These are phyloP conservation scores for Picea sitchensis DNA, from an alignment of 75 land plant genomes.

Conservation along the genomic window DNA sequence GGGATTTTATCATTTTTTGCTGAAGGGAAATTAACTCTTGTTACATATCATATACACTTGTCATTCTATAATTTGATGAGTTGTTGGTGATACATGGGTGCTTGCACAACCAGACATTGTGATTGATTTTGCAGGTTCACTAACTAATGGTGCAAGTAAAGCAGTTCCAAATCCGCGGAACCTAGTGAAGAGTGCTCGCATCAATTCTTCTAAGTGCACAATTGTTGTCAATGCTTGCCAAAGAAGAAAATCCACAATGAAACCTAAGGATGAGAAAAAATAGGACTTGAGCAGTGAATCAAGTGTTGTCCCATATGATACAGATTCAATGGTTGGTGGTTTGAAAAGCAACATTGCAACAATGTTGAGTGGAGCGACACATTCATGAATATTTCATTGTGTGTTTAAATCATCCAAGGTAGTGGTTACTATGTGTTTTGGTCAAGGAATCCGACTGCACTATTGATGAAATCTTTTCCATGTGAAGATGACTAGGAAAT, in stretches of 20 bases:
- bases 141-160: constrained; percentile 19
- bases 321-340: constrained; percentile 35
- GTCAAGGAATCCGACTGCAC: no score
- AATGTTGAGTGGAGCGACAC: constrained; percentile 21
- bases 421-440: not conserved
- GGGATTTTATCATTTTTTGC: not conserved
- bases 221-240: constrained; percentile 15
- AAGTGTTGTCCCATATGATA: constrained; percentile 20
- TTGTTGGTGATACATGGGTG: constrained; percentile 14
- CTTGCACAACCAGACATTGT: constrained; percentile 19
- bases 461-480: no score
- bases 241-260: constrained; percentile 19
- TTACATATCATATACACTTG: not conserved
- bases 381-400: constrained; percentile 6
- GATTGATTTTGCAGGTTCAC: constrained; percentile 5
- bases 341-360: constrained; percentile 28
- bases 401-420: not conserved
- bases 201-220: constrained; percentile 54
- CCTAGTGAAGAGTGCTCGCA: constrained; percentile 58
- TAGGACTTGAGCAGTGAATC: constrained; percentile 21
- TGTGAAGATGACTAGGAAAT: no score
- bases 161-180: constrained; percentile 36
- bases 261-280: constrained; percentile 9
- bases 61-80: not conserved
- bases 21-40: not conserved